Conservation (phyloP, 1,284 basidiomycete genomes). For the Tremellales sp. region DNA sequence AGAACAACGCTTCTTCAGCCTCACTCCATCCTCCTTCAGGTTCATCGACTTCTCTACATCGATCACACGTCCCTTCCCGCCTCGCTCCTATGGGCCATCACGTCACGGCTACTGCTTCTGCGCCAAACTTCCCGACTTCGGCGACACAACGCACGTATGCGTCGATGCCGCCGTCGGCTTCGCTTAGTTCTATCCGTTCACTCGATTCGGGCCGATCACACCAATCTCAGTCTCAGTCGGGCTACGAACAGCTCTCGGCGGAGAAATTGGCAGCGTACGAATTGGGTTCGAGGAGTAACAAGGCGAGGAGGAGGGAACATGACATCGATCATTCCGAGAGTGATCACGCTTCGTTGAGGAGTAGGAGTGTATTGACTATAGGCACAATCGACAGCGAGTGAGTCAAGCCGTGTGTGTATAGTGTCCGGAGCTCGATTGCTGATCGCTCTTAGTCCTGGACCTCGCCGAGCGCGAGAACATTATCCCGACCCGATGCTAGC, state of each 20-base stretch:
- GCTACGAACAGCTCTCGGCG: background rate
- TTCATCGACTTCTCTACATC: too few species aligned
- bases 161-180: background rate
- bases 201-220: conserved; percentile 1
- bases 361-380: conserved; percentile 38
- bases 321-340: conserved; percentile 89
- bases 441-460: conserved; percentile 70
- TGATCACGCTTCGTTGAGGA: conserved; percentile 65
- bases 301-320: conserved; percentile 73
- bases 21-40: too few species aligned
- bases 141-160: background rate
- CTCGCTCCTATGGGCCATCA: too few species aligned
- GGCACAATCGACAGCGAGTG: conserved; percentile 47
- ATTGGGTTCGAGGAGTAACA: conserved; percentile 51
- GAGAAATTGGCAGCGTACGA: conserved; percentile 29
- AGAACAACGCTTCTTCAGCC: too few species aligned
- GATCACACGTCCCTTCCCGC: too few species aligned
- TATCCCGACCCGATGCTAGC: conserved; percentile 22
- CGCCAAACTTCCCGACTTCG: background rate
- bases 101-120: background rate
- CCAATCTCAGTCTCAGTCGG: conserved; percentile 6
- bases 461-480: conserved; percentile 51
- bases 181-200: background rate
- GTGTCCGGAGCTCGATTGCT: conserved; percentile 45
- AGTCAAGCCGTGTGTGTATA: conserved; percentile 15